These are phyloP conservation scores for Chaetomidium leptoderma DNA, from an alignment of 495 filamentous ascomycete genomes.

Conservation along the genomic window DNA sequence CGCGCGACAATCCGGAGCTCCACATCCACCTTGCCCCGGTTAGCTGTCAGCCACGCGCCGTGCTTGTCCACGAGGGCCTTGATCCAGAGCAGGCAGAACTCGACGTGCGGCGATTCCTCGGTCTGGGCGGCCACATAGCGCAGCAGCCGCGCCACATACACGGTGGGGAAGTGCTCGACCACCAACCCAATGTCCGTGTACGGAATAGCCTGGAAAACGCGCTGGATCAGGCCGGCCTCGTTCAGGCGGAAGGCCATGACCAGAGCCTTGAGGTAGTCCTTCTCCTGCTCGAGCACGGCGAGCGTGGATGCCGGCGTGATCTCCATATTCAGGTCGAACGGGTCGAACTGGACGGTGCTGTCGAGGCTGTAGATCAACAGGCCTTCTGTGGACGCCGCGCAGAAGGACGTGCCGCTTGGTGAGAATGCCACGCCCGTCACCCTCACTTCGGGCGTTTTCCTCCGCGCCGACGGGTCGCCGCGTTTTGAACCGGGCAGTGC, in stretches of 20 bases:
- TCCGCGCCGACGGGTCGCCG: constrained; percentile 73
- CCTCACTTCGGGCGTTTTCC: constrained; percentile 74
- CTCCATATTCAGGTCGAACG: constrained; percentile 89
- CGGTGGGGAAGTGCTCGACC: constrained; percentile 70
- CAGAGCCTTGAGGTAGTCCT: constrained; percentile 83
- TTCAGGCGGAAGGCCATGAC: constrained; percentile 97
- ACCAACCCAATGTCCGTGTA: constrained; percentile 70
- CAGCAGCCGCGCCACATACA: constrained; percentile 79
- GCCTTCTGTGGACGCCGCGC: constrained; percentile 91
- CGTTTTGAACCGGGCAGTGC: constrained; percentile 84
- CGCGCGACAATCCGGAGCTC: constrained; percentile 77
- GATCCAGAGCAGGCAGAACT: constrained; percentile 91
- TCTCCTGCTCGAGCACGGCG: constrained; percentile 63
- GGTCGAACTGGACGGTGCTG: constrained; percentile 76
- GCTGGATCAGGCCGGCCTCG: constrained; percentile 67
- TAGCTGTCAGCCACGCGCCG: constrained; percentile 76
- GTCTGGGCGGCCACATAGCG: constrained; percentile 80
- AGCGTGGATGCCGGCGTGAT: constrained; percentile 82
- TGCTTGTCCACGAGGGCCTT: constrained; percentile 77
- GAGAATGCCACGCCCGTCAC: constrained; percentile 82
- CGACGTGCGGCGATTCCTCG: constrained; percentile 87
- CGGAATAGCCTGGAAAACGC: constrained; percentile 81
- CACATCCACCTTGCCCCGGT: constrained; percentile 66
- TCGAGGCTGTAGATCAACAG: constrained; percentile 89
- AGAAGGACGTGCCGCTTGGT: constrained; percentile 84